Evolutionary conservation across 225 moss, liverwort and hornwort genomes (phyloP).

Genomic region (Physcomitrellopsis africana): DNA sequence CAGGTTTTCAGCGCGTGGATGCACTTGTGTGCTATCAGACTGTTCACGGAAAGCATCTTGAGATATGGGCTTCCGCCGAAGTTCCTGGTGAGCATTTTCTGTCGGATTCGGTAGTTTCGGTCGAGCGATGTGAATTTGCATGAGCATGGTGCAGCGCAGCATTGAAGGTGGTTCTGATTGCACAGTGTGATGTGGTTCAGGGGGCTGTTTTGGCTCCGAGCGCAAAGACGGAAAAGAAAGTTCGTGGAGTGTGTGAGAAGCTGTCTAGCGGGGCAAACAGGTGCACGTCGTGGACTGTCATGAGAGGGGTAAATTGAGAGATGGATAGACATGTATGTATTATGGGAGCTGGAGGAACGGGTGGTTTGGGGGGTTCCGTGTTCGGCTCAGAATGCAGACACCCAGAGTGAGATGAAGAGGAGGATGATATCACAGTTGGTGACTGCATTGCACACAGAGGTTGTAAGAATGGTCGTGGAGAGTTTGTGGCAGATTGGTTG

Average conservation of each 20-base stretch:
- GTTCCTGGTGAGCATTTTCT: constrained; percentile 63
- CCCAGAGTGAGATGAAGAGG: too few relatives aligned
- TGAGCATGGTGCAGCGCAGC: neutral
- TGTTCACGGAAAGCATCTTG: constrained; percentile 93
- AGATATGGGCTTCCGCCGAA: constrained; percentile 96
- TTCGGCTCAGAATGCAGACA: too few relatives aligned
- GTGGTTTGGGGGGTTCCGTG: neutral
- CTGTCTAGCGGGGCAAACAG: constrained; percentile 69
- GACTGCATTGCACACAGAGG: too few relatives aligned
- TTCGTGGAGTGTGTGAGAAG: constrained; percentile 74
- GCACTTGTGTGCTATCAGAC: constrained; percentile 90
- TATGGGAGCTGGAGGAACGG: neutral
- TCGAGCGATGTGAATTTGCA: constrained; percentile 20
- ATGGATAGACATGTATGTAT: too few relatives aligned
- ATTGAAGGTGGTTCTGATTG: constrained; percentile 19
- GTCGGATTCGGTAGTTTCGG: constrained; percentile 4
- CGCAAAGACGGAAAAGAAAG: constrained; percentile 82
- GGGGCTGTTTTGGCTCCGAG: constrained; percentile 86
- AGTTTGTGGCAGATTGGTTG: too few relatives aligned
- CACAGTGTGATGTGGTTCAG: constrained; percentile 36
- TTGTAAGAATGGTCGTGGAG: too few relatives aligned
- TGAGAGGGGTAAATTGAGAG: too few relatives aligned
- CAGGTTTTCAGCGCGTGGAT: constrained; percentile 95
- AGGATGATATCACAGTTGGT: too few relatives aligned
- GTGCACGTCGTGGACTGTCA: constrained; percentile 30